These are phyloP conservation scores for Hyaloperonospora arabidopsidis DNA, from an alignment of 352 stramenopile species.

Conservation along the genomic window DNA sequence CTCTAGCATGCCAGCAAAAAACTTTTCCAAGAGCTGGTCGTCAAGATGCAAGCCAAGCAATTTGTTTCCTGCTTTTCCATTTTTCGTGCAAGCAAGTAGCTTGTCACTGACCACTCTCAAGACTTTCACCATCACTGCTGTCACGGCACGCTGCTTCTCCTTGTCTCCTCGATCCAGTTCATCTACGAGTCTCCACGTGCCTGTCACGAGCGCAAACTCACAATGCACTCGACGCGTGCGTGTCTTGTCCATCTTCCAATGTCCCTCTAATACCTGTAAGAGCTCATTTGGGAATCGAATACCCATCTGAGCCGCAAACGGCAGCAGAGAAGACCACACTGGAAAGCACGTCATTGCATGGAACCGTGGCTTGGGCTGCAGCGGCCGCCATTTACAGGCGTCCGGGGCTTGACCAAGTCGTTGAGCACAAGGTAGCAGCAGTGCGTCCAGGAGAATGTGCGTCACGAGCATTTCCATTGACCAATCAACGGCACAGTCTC, in stretches of 20 bases:
- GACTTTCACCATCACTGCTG: slow-evolving; percentile 19
- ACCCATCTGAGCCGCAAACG: slow-evolving; percentile 39
- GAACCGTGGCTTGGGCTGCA: slow-evolving; percentile 41
- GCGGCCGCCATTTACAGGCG: slow-evolving; percentile 39
- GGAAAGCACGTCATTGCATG: slow-evolving; percentile 55
- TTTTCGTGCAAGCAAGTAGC: slow-evolving; percentile 9
- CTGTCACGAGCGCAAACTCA: slow-evolving; percentile 48
- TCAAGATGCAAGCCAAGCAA: slow-evolving; percentile 17
- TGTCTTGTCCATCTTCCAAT: not conserved
- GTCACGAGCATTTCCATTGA: slow-evolving; percentile 19
- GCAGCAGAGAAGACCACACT: slow-evolving; percentile 48
- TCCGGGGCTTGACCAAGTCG: slow-evolving; percentile 16
- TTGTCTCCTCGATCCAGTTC: slow-evolving; percentile 24
- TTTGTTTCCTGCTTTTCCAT: slow-evolving; percentile 5
- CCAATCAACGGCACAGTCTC: slow-evolving; percentile 5
- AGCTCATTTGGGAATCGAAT: slow-evolving; percentile 27
- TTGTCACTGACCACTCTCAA: slow-evolving; percentile 30
- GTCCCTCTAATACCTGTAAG: slow-evolving; percentile 3
- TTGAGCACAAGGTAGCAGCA: slow-evolving; percentile 32
- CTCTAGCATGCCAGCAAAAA: slow-evolving; percentile 41
- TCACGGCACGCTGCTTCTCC: slow-evolving; percentile 8
- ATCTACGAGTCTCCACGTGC: slow-evolving; percentile 48
- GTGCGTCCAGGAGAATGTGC: slow-evolving; percentile 40
- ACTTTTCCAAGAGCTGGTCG: slow-evolving; percentile 61
- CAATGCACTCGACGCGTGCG: slow-evolving; percentile 34